phyloP scores from a whole-genome alignment of 768 basidiomycete species.

The Russula dissimulans region DNA sequence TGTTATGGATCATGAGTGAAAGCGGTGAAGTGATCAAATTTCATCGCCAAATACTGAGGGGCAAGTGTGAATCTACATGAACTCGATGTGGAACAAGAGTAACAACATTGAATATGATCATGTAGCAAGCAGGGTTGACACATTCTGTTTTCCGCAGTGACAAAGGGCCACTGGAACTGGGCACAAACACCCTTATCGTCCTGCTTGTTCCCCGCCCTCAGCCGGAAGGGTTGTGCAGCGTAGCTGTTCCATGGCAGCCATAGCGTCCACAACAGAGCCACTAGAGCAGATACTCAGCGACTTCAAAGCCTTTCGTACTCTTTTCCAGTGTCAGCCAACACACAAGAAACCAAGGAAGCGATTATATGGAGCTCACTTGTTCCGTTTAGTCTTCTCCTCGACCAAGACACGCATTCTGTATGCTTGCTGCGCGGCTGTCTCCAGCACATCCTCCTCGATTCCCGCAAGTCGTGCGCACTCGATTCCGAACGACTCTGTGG shows the following conservation, averaged over 20 bases:
- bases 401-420: slow-evolving; percentile 46
- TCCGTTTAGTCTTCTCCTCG: slow-evolving; percentile 39
- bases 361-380: slow-evolving; percentile 32
- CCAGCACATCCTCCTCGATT: slow-evolving; percentile 61
- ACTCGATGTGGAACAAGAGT: too few relatives aligned
- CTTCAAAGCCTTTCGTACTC: slow-evolving; percentile 11
- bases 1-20: too few relatives aligned
- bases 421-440: slow-evolving; percentile 45
- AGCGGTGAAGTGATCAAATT: too few relatives aligned
- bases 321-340: not conserved
- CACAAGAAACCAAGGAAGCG: not conserved
- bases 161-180: not conserved
- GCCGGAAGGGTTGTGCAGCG: not conserved
- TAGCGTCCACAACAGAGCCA: not conserved
- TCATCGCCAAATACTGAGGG: too few relatives aligned
- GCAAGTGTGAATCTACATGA: too few relatives aligned
- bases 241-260: not conserved
- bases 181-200: not conserved
- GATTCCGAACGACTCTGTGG: slow-evolving; percentile 81
- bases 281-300: not conserved
- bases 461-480: slow-evolving; percentile 88
- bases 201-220: not conserved
- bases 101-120: too few relatives aligned
- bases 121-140: too few relatives aligned
- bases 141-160: not conserved